A percentile compares a stretch with the other conserved stretches of the same genome.
Evolutionary conservation across 208 protist genomes (phyloP).

Genomic region (Lotmaria passim): DNA sequence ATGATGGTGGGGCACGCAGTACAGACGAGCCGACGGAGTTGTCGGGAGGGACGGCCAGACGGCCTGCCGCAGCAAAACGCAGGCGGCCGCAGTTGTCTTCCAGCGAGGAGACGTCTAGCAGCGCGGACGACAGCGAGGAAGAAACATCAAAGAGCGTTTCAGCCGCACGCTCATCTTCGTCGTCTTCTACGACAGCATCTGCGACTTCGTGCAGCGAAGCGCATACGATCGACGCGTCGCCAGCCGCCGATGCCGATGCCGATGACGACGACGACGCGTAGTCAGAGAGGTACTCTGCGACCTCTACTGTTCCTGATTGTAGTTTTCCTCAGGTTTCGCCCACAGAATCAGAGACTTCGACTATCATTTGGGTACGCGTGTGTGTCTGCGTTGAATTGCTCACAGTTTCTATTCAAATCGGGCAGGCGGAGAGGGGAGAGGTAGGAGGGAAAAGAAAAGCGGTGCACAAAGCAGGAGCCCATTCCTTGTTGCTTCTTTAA

Average conservation of each 20-base stretch:
- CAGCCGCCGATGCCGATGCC: not conserved
- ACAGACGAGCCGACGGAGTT: not conserved
- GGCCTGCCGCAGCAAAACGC: not conserved
- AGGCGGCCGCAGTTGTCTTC: conserved; percentile 14
- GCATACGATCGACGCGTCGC: too few species aligned
- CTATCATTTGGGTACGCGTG: too few species aligned
- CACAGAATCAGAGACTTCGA: too few species aligned
- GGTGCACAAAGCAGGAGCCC: too few species aligned
- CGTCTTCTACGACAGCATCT: not conserved
- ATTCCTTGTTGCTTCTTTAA: too few species aligned
- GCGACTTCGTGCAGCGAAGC: not conserved
- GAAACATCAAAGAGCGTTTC: not conserved
- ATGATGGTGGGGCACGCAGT: not conserved
- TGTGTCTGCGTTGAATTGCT: too few species aligned
- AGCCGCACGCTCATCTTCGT: not conserved
- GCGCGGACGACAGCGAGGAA: not conserved
- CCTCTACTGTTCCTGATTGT: too few species aligned
- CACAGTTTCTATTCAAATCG: too few species aligned
- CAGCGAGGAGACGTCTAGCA: not conserved
- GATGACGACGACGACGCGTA: not conserved
- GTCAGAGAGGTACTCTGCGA: too few species aligned
- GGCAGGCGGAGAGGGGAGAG: too few species aligned
- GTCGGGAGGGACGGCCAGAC: not conserved
- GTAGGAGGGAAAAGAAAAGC: too few species aligned
- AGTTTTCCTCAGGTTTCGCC: too few species aligned